Base-by-base conservation (phyloP, 2,329 filamentous ascomycete species). In the Cladosporium velox region DNA sequence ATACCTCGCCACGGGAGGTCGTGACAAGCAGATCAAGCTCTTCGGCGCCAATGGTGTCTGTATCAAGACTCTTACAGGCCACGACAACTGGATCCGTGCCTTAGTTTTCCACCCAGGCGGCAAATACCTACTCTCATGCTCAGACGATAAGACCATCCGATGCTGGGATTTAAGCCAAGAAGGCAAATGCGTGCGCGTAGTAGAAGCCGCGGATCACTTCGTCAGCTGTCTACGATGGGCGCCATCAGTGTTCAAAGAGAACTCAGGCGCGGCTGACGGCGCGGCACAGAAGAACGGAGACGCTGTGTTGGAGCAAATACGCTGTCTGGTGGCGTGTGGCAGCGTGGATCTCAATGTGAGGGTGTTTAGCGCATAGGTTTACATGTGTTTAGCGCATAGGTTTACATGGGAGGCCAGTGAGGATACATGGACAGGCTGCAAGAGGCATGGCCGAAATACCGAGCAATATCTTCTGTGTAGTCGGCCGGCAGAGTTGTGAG, bases 81-180 rank as follows among this genome's bases (percentile, higher is more conserved):
- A 97, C 76, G 93, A 97, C 77, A 97, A 97, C 76, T 98, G 94
- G 94, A 88, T 98, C 10, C 88, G 92, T 35, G 90, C 86, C 0
- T 79, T 97, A 6, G 88, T 92, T 11, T 98, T 97, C 77, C 94
- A 97, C 73, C 94, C 94, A 0, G 91, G 92, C 10, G 94, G 94
- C 52, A 96, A 94, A 78, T 97, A 95, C 74, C 84, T 98, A 1
- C 80, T 98, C 6, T 93, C 90, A 7, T 91, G 91, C 24, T 87
- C 90, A 18, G 94, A 98, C 76, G 94, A 98, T 80, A 96, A 95
- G 81, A 93, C 92, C 4, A 84, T 98, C 67, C 86, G 93, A 65
- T 97, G 93, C 81, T 98, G 94, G 94, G 94, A 98, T 80, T 82
- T 98, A 30, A 86, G 86, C 30, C 94, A 98, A 76, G 93, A 96